phyloP scores from a whole-genome alignment of 2,329 filamentous ascomycete species.

The Aureobasidium sp. region DNA sequence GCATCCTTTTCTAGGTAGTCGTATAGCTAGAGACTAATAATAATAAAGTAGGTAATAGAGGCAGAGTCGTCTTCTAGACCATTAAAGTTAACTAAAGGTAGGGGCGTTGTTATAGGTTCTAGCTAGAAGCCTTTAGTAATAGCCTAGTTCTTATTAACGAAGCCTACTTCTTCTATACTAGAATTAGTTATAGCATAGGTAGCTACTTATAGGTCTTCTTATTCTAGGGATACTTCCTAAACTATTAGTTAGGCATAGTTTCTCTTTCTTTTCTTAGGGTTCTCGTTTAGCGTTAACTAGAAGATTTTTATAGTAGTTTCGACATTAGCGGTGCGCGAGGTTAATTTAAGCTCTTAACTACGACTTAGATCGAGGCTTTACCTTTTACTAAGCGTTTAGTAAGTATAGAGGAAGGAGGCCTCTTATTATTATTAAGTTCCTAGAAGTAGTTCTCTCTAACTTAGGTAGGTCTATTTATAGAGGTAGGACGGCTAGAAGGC shows the following conservation, averaged over 20 bases:
- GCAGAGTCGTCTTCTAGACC: neutral
- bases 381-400: neutral
- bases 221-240: neutral
- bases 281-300: neutral
- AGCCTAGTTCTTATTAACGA: neutral
- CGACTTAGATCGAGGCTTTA: neutral
- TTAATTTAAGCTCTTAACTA: neutral
- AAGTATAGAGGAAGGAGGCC: neutral
- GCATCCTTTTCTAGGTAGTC: neutral
- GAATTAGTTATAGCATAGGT: neutral
- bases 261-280: neutral
- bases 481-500: neutral
- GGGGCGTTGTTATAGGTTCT: neutral
- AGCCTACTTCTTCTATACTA: neutral
- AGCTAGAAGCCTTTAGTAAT: neutral
- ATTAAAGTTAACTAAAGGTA: conserved; percentile 2
- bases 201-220: neutral
- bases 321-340: neutral
- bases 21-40: neutral
- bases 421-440: neutral
- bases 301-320: neutral
- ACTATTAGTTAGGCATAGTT: neutral
- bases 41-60: neutral
- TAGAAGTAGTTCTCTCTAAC: neutral
- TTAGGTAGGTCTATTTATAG: too few species aligned